Evolutionary conservation across 1,284 basidiomycete species (phyloP).

Genomic region (Spongispora temasekensis): DNA sequence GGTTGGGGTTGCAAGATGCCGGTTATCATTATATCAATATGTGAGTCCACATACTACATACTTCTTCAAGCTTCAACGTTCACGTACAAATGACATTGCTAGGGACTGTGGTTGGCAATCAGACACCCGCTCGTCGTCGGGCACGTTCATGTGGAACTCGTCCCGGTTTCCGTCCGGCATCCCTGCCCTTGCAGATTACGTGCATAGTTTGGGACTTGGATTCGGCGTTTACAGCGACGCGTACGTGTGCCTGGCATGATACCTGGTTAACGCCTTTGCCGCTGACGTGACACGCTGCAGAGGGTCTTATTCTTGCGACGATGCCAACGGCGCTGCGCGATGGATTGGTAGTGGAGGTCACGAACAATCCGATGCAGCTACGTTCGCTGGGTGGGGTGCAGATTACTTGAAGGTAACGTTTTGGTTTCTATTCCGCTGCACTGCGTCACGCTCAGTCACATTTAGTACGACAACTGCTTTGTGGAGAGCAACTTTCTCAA

Average conservation of each 20-base stretch:
- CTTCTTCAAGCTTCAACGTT: neutral
- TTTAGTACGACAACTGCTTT: slow-evolving; percentile 17
- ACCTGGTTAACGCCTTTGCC: neutral
- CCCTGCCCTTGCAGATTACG: slow-evolving; percentile 11
- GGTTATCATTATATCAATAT: slow-evolving; percentile 9
- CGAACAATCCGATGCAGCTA: slow-evolving; percentile 9
- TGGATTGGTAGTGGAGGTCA: slow-evolving; percentile 12
- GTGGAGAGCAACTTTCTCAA: slow-evolving; percentile 8
- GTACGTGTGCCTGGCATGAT: slow-evolving; percentile 5
- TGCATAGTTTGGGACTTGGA: slow-evolving; percentile 9
- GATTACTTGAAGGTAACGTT: slow-evolving; percentile 19
- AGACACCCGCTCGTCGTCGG: slow-evolving; percentile 3
- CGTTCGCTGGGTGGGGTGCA: slow-evolving; percentile 9
- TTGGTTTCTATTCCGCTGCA: neutral
- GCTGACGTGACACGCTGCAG: neutral
- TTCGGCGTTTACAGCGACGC: slow-evolving; percentile 16
- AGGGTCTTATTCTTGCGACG: slow-evolving; percentile 14
- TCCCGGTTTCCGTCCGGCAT: slow-evolving; percentile 12
- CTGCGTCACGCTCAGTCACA: neutral
- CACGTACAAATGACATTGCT: neutral
- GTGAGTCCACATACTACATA: neutral
- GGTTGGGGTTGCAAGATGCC: slow-evolving; percentile 1
- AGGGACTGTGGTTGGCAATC: slow-evolving; percentile 19
- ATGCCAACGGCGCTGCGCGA: neutral
- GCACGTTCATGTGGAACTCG: slow-evolving; percentile 7